Conservation (phyloP, 225 moss, liverwort and hornwort species). For the Lunularia cruciata region DNA sequence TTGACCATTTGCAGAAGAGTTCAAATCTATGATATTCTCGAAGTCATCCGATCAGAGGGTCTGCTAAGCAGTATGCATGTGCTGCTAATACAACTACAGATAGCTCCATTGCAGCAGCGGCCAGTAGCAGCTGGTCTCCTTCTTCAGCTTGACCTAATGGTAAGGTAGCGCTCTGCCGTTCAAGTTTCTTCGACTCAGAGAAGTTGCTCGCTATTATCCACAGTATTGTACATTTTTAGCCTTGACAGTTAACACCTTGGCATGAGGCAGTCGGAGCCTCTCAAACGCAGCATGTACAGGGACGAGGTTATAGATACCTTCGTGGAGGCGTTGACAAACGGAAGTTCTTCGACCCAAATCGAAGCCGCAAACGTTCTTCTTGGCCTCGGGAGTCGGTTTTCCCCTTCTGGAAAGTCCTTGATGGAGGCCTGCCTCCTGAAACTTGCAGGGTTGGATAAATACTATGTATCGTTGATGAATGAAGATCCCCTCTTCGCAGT, state of each 20-base stretch:
- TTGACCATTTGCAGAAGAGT: conserved; percentile 31
- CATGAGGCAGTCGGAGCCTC: conserved; percentile 35
- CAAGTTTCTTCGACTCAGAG: no score
- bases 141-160: conserved; percentile 53
- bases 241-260: not conserved
- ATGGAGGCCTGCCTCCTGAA: conserved; percentile 47
- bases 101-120: conserved; percentile 40
- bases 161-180: not conserved
- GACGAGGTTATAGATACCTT: conserved; percentile 48
- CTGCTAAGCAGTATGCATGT: conserved; percentile 42
- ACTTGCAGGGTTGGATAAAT: conserved; percentile 38
- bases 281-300: conserved; percentile 39
- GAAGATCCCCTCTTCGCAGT: conserved; percentile 21
- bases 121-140: conserved; percentile 43
- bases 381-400: conserved; percentile 43
- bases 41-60: conserved; percentile 33
- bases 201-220: no score
- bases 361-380: conserved; percentile 39
- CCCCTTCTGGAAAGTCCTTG: conserved; percentile 38
- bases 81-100: conserved; percentile 44
- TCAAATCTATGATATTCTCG: conserved; percentile 29
- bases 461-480: conserved; percentile 27
- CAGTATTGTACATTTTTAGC: no score
- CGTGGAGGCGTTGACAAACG: conserved; percentile 37
- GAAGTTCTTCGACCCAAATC: conserved; percentile 28